phyloP scores from a whole-genome alignment of 192 early-diverging fungal genomes.

The Coemansia sp. region DNA sequence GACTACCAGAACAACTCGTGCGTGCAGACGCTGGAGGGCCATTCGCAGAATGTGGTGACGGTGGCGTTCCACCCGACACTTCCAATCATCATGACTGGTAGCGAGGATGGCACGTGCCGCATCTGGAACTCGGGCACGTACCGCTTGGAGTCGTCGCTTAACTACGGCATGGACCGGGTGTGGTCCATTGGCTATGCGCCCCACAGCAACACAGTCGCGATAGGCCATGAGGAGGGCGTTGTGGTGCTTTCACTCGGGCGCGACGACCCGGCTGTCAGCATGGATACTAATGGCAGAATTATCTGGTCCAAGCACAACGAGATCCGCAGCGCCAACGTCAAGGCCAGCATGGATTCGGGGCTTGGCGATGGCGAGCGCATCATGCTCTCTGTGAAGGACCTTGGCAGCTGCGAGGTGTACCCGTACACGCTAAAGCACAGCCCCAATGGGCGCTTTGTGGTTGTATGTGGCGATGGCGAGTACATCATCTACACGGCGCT shows the following conservation, averaged over 20 bases:
- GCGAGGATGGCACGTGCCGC: conserved; percentile 91
- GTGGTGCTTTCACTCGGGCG: conserved; percentile 94
- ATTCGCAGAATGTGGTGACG: conserved; percentile 88
- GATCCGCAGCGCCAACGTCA: conserved; percentile 92
- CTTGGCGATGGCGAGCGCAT: conserved; percentile 92
- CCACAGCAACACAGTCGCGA: conserved; percentile 86
- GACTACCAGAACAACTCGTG: conserved; percentile 99
- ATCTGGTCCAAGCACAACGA: conserved; percentile 98
- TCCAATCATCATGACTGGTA: conserved; percentile 92
- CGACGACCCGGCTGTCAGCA: conserved; percentile 92
- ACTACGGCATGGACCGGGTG: conserved; percentile 96
- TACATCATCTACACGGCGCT: conserved; percentile 99
- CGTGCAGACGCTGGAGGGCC: conserved; percentile 97
- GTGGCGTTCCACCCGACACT: conserved; percentile 92
- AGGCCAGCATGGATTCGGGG: conserved; percentile 74
- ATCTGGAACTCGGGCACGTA: conserved; percentile 98
- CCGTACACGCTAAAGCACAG: conserved; percentile 94
- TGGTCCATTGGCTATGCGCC: conserved; percentile 88
- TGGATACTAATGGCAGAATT: conserved; percentile 95
- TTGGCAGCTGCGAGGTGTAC: conserved; percentile 97
- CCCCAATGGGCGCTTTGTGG: conserved; percentile 97
- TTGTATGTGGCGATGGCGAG: conserved; percentile 98
- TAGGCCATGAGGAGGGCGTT: conserved; percentile 95
- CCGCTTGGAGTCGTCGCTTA: conserved; percentile 91
- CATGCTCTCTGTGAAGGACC: conserved; percentile 79